Evolutionary conservation across 1,139 yeast species (phyloP).

Genomic region (Kodamaea arcana): DNA sequence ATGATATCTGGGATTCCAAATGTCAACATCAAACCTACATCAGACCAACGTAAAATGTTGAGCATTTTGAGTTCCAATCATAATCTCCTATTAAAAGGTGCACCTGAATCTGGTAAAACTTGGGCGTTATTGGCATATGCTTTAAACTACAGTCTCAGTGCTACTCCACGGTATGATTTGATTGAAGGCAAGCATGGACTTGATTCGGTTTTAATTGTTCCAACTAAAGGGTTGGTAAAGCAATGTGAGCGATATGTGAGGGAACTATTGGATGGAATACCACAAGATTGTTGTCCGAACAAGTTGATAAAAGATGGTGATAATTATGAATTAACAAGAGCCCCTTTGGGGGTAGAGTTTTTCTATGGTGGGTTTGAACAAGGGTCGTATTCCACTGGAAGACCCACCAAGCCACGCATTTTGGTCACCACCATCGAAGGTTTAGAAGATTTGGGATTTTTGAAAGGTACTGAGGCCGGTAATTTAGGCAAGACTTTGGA

Average conservation of each 20-base stretch:
- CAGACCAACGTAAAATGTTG: constrained; percentile 22
- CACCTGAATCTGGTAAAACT: constrained; percentile 23
- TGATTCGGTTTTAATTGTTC: constrained; percentile 25
- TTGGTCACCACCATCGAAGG: constrained; percentile 19
- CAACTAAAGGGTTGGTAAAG: constrained; percentile 22
- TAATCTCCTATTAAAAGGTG: constrained; percentile 18
- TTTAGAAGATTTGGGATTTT: constrained; percentile 7
- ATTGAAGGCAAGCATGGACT: constrained; percentile 10
- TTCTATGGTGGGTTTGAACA: constrained; percentile 6
- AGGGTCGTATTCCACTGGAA: constrained; percentile 4
- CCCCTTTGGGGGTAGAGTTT: constrained; percentile 21
- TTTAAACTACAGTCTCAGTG: constrained; percentile 19
- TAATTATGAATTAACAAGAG: constrained; percentile 15
- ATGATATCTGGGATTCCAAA: constrained; percentile 7
- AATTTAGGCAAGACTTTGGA: background rate
- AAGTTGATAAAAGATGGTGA: constrained; percentile 9
- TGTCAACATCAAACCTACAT: constrained; percentile 19
- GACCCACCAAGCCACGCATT: constrained; percentile 18
- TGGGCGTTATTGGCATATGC: constrained; percentile 21
- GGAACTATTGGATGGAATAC: constrained; percentile 15
- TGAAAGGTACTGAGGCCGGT: background rate
- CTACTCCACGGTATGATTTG: constrained; percentile 18
- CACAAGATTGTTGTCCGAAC: constrained; percentile 24
- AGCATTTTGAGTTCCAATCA: constrained; percentile 17
- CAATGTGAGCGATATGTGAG: constrained; percentile 16